These are phyloP conservation scores for Thelonectria blattea DNA, from an alignment of 2,329 filamentous ascomycete species.

Conservation along the genomic window DNA sequence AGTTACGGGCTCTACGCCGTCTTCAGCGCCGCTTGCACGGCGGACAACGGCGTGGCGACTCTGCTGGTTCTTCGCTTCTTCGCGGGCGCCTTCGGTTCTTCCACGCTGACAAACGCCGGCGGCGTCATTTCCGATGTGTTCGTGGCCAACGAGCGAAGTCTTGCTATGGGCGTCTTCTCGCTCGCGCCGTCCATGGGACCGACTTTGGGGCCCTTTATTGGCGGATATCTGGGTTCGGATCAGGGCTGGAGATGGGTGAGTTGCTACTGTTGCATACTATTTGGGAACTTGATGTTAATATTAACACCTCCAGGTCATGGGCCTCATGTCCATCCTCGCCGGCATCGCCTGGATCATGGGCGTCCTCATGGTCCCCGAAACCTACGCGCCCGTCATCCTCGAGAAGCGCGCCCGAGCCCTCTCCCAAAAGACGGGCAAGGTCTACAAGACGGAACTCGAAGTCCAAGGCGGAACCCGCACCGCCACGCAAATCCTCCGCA, in stretches of 20 bases:
- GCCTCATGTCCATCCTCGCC: slow-evolving; percentile 65
- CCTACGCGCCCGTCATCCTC: slow-evolving; percentile 63
- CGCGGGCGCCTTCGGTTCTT: slow-evolving; percentile 66
- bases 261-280: too few relatives aligned
- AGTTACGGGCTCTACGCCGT: slow-evolving; percentile 63
- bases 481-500: slow-evolving; percentile 55
- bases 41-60: slow-evolving; percentile 60
- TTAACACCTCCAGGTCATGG: slow-evolving; percentile 55
- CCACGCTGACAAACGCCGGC: slow-evolving; percentile 66
- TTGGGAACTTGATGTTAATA: background rate
- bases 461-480: slow-evolving; percentile 50
- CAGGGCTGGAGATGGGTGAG: slow-evolving; percentile 64
- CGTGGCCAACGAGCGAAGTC: slow-evolving; percentile 57
- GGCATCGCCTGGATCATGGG: slow-evolving; percentile 63
- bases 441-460: slow-evolving; percentile 58
- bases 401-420: slow-evolving; percentile 58
- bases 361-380: slow-evolving; percentile 60
- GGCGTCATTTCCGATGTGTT: slow-evolving; percentile 72
- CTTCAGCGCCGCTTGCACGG: slow-evolving; percentile 68
- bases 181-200: slow-evolving; percentile 69
- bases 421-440: slow-evolving; percentile 58
- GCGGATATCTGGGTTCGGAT: slow-evolving; percentile 65
- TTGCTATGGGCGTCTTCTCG: slow-evolving; percentile 65
- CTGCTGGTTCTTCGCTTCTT: slow-evolving; percentile 73
- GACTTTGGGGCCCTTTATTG: slow-evolving; percentile 63